phyloP scores from a whole-genome alignment of 371 early-diverging fungal genomes.

The Syncephalastrum monosporum region DNA sequence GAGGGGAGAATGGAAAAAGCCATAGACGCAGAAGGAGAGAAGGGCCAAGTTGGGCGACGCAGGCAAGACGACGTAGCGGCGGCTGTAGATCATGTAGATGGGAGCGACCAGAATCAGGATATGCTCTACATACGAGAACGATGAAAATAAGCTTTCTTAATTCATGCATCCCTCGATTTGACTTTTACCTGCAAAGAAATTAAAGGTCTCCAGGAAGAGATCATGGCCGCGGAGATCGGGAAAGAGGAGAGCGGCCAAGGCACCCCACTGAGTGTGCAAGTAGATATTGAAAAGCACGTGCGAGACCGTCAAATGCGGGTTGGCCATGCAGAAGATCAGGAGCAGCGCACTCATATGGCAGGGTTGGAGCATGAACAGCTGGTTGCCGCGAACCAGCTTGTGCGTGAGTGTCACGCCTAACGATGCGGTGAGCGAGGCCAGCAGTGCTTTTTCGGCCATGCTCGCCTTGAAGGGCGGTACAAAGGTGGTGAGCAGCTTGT shows the following conservation, averaged over 20 bases:
- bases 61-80: conserved; percentile 57
- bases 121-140: conserved; percentile 41
- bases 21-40: conserved; percentile 55
- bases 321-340: conserved; percentile 48
- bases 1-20: conserved; percentile 57
- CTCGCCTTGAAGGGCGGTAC: conserved; percentile 34
- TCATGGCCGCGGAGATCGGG: conserved; percentile 61
- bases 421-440: conserved; percentile 37
- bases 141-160: conserved; percentile 3
- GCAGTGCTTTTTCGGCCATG: conserved; percentile 39
- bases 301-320: conserved; percentile 47
- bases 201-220: conserved; percentile 53
- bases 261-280: conserved; percentile 64
- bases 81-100: conserved; percentile 57
- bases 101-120: conserved; percentile 53
- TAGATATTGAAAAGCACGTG: conserved; percentile 65
- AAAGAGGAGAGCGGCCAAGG: conserved; percentile 51
- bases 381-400: conserved; percentile 47
- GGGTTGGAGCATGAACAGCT: conserved; percentile 61
- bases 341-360: conserved; percentile 64
- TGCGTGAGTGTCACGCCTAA: conserved; percentile 46
- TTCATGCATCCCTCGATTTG: neutral
- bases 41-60: conserved; percentile 48
- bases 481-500: conserved; percentile 30
- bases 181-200: conserved; percentile 59